phyloP scores from a whole-genome alignment of 805 yeast species.

The Maudiozyma bulderi region DNA sequence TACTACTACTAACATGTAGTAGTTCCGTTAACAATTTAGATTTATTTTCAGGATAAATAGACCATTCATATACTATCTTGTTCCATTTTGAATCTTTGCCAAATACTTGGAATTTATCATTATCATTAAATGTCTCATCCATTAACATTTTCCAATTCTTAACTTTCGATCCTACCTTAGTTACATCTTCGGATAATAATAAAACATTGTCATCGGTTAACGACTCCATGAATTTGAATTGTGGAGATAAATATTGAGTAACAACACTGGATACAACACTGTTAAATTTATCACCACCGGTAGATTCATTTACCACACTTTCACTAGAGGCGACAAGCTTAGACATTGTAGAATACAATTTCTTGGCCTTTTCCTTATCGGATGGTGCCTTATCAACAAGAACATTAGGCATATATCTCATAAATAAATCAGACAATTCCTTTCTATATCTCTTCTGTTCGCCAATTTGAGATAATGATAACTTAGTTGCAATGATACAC shows the following conservation, averaged over 20 bases:
- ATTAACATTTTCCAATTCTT: conserved; percentile 59
- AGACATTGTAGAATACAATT: conserved; percentile 10
- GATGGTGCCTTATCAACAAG: conserved; percentile 19
- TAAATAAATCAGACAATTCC: conserved; percentile 41
- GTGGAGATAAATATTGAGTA: conserved; percentile 46
- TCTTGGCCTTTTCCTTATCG: conserved; percentile 6
- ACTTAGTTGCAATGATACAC: conserved; percentile 44
- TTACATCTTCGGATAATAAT: conserved; percentile 33
- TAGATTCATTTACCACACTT: conserved; percentile 17
- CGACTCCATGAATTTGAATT: conserved; percentile 31
- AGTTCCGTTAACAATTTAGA: conserved; percentile 35
- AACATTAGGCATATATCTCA: conserved; percentile 29
- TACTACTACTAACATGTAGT: conserved; percentile 23
- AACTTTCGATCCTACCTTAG: conserved; percentile 26
- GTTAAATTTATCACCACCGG: conserved; percentile 44
- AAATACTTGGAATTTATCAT: conserved; percentile 14
- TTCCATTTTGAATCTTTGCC: conserved; percentile 37
- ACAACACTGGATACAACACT: conserved; percentile 43
- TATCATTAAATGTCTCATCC: conserved; percentile 56
- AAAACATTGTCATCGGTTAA: conserved; percentile 35
- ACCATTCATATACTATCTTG: conserved; percentile 52
- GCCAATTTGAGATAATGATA: conserved; percentile 50
- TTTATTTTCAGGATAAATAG: conserved; percentile 41
- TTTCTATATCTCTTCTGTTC: conserved; percentile 49
- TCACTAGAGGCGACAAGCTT: conserved; percentile 12